Base-by-base conservation (phyloP, 106 monocot species). In the Amphibolis antarctica region DNA sequence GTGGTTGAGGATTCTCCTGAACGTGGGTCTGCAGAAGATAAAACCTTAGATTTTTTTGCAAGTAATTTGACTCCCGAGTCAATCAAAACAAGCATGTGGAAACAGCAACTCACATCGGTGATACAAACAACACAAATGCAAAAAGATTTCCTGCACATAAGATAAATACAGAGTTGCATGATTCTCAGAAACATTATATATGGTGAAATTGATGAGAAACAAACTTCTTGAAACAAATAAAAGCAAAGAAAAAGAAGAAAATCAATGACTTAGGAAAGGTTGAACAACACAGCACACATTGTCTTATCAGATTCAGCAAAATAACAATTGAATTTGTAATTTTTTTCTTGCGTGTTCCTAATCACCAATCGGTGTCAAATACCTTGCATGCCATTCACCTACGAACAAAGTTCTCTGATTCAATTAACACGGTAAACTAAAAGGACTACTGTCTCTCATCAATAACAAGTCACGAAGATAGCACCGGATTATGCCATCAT, bases 121-220 rank as follows among this genome's bases (percentile, higher is more conserved):
- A 90, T 31, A 88, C 63, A 57, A 91, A 98, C 55, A 98, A 62
- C 49, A 87, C 90, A 44, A 90, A 74, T 21, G 98, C 98, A 44
- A 87, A 81, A 28, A 98, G 45, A 65, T 98, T 98, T 26, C 98
- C 98, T 98, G 89, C 69, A 86, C 71, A 46, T 12, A 72, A 0
- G 57, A 3, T n/a, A 53, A n/a, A 46, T 18, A 26, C 43, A 26
- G 21, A 12, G 25, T 21, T 18, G 60, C 14, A 9, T 58, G 46
- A 9, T 11, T 20, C 10, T 18, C 12, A 25, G 24, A 42, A 25
- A 25, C 17, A 28, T n/a, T n/a, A n/a, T n/a, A n/a, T 1, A 48
- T 30, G 20, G 7, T 54, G 20, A 42, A 43, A 42, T 22, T 44
- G 17, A 19, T 17, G 2, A 15, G n/a, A 13, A 9, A 36, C 11